Conservation (phyloP, 2,329 filamentous ascomycete species). For the Trichoderma sp. region DNA sequence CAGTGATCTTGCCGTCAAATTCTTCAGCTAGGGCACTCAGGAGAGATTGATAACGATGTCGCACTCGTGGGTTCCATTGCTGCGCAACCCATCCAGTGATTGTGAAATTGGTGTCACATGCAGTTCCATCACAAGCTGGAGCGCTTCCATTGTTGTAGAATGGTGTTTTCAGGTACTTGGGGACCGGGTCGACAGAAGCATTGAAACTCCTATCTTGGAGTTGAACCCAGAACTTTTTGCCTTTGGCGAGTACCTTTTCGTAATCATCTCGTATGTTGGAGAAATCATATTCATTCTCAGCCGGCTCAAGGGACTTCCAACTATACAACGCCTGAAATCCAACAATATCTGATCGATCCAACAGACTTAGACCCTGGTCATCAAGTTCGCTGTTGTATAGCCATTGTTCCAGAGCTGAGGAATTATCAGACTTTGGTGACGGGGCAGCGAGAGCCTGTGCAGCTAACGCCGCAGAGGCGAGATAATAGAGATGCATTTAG, state of each 20-base stretch:
- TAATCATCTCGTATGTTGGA: constrained; percentile 23
- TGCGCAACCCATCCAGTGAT: neutral
- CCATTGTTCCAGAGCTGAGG: neutral
- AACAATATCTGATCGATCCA: constrained; percentile 19
- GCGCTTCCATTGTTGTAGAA: constrained; percentile 25
- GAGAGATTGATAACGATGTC: constrained; percentile 22
- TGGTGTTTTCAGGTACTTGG: constrained; percentile 21
- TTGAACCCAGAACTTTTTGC: constrained; percentile 26
- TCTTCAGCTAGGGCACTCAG: constrained; percentile 19
- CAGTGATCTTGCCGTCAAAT: constrained; percentile 23
- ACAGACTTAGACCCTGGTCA: constrained; percentile 6
- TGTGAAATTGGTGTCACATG: constrained; percentile 13
- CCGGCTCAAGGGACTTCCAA: constrained; percentile 21
- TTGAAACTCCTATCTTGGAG: constrained; percentile 24
- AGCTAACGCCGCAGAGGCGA: neutral
- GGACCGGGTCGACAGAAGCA: constrained; percentile 20
- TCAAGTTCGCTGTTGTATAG: constrained; percentile 16
- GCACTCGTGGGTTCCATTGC: constrained; percentile 18
- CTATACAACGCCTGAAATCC: constrained; percentile 21
- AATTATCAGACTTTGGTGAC: neutral
- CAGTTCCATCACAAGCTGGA: constrained; percentile 20
- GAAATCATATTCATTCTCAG: neutral
- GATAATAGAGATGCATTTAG: neutral
- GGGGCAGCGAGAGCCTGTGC: neutral
- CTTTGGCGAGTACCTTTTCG: constrained; percentile 29